Evolutionary conservation across 2,329 filamentous ascomycete genomes (phyloP).

Genomic region (Talaromyces sp.): DNA sequence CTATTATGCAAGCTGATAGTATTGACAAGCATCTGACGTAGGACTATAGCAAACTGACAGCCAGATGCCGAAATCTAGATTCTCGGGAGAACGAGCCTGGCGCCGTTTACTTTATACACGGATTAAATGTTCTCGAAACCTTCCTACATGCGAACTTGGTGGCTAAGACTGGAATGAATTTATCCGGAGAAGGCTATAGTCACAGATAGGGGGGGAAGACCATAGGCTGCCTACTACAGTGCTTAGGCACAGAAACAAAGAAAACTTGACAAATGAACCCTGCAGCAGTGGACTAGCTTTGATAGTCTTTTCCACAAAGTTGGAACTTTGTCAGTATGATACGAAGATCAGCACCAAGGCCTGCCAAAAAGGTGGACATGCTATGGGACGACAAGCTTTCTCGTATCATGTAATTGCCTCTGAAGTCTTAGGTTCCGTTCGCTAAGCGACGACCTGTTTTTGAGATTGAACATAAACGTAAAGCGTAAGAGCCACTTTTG

Average conservation of each 20-base stretch:
- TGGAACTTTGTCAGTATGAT: not conserved
- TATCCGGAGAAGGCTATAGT: not conserved
- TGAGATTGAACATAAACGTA: not conserved
- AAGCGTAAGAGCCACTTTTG: slow-evolving; percentile 4
- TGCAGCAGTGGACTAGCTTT: not conserved
- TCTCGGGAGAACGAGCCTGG: not conserved
- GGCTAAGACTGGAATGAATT: not conserved
- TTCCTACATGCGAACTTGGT: not conserved
- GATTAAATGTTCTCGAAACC: too few species aligned
- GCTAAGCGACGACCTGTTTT: not conserved
- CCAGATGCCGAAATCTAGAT: not conserved
- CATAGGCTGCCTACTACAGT: not conserved
- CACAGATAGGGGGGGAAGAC: not conserved
- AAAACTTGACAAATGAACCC: not conserved
- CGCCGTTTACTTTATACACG: not conserved
- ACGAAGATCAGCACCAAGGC: not conserved
- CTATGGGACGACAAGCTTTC: not conserved
- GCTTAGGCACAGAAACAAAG: not conserved
- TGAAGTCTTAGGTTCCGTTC: not conserved
- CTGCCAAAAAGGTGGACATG: not conserved
- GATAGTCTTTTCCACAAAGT: not conserved
- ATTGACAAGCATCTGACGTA: not conserved
- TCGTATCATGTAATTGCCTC: not conserved
- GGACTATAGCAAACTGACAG: not conserved
- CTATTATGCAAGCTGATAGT: not conserved